Base-by-base conservation (phyloP, 371 early-diverging fungal genomes). In the Syncephalastrum racemosum region DNA sequence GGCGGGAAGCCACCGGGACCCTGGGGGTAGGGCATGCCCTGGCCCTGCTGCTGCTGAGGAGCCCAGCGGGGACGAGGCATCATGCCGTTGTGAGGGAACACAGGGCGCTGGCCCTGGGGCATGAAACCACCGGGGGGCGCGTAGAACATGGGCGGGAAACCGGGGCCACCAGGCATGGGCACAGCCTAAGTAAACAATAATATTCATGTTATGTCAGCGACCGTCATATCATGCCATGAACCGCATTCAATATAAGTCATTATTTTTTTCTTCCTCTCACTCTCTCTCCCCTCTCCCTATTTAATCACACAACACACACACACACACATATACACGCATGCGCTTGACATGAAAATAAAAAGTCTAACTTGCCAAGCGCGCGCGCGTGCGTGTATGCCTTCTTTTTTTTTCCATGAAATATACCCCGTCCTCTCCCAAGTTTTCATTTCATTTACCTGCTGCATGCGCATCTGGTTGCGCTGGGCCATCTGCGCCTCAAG, bases 401-500 rank as follows among this genome's bases (percentile, higher is more conserved):
- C n/a, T n/a, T 31, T 5, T 31, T 8, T 8, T 8, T 12, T 12
- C 36, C 36, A 25, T 25, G n/a, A 25, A 1, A 43, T 18, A 22
- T 27, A 36, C 50, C 14, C 44, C 16, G 4, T 23, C n/a, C n/a
- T 44, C 23, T 27, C 20, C 36, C 39, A 23, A 49, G 43, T 15
- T 2, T 22, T 7, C 14, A 42, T 5, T 20, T 4, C 18, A 15
- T 15, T 54, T 50, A 73, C 76, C 67, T 82, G 74, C 70, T 81
- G 81, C 81, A 83, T 75, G 69, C 89, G 89, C 72, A 91, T 80
- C 77, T 91, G 90, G 75, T 79, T 87, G 56, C 97, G 90, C 81
- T 95, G 93, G 63, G 90, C 88, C 75, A 93, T 90, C 80, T 96
- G 97, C 25, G 94, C 92, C 73, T 97, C 93, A 66, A 96, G 85